Evolutionary conservation across 345 rosid species (phyloP).

Genomic region (Ricinus communis): DNA sequence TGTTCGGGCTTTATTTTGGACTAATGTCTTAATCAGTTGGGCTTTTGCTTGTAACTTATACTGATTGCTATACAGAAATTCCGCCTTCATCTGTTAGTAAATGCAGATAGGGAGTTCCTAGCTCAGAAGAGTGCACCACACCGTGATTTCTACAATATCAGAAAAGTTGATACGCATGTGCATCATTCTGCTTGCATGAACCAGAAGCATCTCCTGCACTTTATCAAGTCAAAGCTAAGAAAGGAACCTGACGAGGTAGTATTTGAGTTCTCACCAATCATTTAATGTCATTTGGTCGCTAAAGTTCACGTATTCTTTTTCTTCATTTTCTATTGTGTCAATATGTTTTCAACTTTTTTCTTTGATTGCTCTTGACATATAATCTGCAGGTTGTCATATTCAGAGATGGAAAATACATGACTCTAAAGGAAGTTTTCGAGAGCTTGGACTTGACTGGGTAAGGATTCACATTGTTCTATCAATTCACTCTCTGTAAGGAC

Average conservation of each 20-base stretch:
- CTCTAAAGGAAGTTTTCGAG: slow-evolving; percentile 53
- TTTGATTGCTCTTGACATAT: neutral
- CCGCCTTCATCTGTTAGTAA: slow-evolving; percentile 51
- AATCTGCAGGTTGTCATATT: slow-evolving; percentile 52
- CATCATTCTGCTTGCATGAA: slow-evolving; percentile 65
- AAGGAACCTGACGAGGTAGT: slow-evolving; percentile 56
- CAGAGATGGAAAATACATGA: slow-evolving; percentile 59
- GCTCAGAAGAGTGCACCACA: slow-evolving; percentile 59
- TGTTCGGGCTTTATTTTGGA: slow-evolving; percentile 6
- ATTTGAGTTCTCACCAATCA: slow-evolving; percentile 5
- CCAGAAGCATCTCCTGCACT: slow-evolving; percentile 54
- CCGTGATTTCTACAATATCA: slow-evolving; percentile 56
- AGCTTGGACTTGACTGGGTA: slow-evolving; percentile 58
- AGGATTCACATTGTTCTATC: neutral
- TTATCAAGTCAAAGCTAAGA: slow-evolving; percentile 50
- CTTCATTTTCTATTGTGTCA: neutral
- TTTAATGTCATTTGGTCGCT: neutral
- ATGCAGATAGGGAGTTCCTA: slow-evolving; percentile 53
- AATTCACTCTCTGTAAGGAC: slow-evolving; percentile 7
- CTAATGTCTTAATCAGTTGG: neutral
- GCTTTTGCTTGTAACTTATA: slow-evolving; percentile 22
- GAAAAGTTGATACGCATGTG: slow-evolving; percentile 60
- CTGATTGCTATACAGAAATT: slow-evolving; percentile 41
- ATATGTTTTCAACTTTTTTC: neutral
- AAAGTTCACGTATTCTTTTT: too few relatives aligned